Conservation (phyloP, 495 filamentous ascomycete genomes). For the Achaetomiella virescens region DNA sequence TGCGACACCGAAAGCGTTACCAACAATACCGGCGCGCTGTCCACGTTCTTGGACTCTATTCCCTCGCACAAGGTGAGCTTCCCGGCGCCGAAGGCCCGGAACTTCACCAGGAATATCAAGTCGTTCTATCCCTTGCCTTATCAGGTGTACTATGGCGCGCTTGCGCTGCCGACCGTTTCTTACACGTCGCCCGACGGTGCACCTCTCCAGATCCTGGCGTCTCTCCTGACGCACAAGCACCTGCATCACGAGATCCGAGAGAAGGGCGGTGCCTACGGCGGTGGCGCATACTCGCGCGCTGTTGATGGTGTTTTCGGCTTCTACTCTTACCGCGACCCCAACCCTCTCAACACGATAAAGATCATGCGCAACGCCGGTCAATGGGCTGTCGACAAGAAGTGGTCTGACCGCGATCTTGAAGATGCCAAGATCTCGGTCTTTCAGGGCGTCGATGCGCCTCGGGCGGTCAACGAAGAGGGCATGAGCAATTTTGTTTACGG, state of each 20-base stretch:
- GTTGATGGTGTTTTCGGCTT: constrained; percentile 84
- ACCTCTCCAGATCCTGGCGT: constrained; percentile 77
- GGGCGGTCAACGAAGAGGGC: constrained; percentile 81
- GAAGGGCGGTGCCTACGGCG: constrained; percentile 95
- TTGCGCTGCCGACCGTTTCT: constrained; percentile 75
- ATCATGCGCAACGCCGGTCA: constrained; percentile 78
- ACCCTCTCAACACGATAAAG: constrained; percentile 78
- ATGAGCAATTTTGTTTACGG: constrained; percentile 78
- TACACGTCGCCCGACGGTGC: constrained; percentile 72
- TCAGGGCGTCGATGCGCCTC: constrained; percentile 89
- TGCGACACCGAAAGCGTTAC: constrained; percentile 66
- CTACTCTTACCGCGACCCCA: constrained; percentile 96
- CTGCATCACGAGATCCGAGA: constrained; percentile 96
- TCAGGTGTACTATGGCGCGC: constrained; percentile 88
- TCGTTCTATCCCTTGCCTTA: constrained; percentile 92
- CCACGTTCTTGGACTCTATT: constrained; percentile 61
- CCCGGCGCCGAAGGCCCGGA: constrained; percentile 25
- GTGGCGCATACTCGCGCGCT: constrained; percentile 73
- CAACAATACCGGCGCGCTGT: constrained; percentile 66
- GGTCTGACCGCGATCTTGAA: constrained; percentile 83
- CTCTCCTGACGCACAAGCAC: constrained; percentile 94
- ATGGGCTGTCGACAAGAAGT: constrained; percentile 77
- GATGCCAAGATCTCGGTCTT: constrained; percentile 95
- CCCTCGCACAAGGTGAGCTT: constrained; percentile 39
- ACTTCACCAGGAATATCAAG: constrained; percentile 47